A percentile compares a stretch with the other conserved stretches of the same genome.
Evolutionary conservation across 108 stramenopile species (phyloP).

Genomic region (Pseudonitzschia multiseries): DNA sequence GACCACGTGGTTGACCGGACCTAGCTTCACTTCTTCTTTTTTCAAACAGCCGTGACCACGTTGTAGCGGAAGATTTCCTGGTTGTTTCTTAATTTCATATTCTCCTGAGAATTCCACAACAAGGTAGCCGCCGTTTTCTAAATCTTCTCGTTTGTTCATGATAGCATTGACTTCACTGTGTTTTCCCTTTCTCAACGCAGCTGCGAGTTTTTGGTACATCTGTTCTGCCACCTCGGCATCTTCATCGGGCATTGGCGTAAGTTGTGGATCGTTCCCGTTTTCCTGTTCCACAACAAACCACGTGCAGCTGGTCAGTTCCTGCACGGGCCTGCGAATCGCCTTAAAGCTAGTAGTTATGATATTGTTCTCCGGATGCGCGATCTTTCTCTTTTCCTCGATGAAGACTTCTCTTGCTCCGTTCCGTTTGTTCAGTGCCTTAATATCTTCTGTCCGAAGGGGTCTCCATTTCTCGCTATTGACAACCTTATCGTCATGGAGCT

Average conservation of each 20-base stretch:
- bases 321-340: background rate
- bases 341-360: conserved; percentile 62
- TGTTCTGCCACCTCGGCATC: conserved; percentile 50
- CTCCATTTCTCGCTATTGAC: conserved; percentile 60
- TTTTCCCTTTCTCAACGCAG: conserved; percentile 52
- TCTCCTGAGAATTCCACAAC: too few relatives aligned
- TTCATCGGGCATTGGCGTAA: conserved; percentile 46
- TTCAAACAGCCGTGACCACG: conserved; percentile 72
- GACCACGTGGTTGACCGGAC: conserved; percentile 67
- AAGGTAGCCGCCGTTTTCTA: too few relatives aligned
- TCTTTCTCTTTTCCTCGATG: conserved; percentile 68
- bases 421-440: conserved; percentile 62
- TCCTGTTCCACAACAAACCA: conserved; percentile 72
- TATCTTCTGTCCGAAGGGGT: conserved; percentile 75
- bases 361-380: conserved; percentile 51
- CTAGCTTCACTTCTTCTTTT: conserved; percentile 71
- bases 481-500: conserved; percentile 4
- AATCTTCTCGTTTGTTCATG: too few relatives aligned
- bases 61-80: too few relatives aligned
- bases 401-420: conserved; percentile 29
- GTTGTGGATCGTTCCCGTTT: conserved; percentile 33
- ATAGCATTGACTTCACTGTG: conserved; percentile 8
- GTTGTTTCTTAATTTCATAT: too few relatives aligned
- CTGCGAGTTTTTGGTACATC: conserved; percentile 66
- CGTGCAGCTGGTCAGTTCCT: conserved; percentile 57